Evolutionary conservation across 345 rosid genomes (phyloP).

Genomic region (Arabis alpina): DNA sequence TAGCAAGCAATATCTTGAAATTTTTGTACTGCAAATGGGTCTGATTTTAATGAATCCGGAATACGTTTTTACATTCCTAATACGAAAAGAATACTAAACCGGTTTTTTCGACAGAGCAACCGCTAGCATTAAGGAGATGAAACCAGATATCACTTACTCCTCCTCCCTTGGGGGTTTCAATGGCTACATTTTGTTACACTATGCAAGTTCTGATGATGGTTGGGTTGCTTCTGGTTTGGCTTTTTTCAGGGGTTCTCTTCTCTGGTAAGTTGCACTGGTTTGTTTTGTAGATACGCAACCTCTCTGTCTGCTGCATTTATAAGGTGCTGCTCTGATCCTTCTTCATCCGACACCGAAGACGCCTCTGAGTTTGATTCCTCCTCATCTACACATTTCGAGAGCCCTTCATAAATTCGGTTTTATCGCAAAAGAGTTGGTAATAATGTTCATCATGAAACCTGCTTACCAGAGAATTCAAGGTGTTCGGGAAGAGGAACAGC

Average conservation of each 20-base stretch:
- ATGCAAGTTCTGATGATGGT: conserved; percentile 18
- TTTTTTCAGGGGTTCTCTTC: conserved; percentile 35
- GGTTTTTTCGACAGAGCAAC: background rate
- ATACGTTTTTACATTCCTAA: conserved; percentile 8
- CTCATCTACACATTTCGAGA: conserved; percentile 46
- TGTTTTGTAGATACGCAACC: conserved; percentile 65
- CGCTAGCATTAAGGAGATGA: conserved; percentile 12
- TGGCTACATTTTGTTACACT: background rate
- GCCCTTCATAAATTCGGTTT: background rate
- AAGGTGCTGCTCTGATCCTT: conserved; percentile 70
- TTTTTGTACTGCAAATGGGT: background rate
- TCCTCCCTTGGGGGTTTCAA: background rate
- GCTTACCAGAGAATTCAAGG: conserved; percentile 72
- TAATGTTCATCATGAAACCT: background rate
- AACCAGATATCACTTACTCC: conserved; percentile 21
- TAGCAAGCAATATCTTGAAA: background rate
- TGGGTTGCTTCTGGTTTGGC: conserved; percentile 17
- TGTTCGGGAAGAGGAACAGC: conserved; percentile 86
- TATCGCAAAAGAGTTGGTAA: conserved; percentile 4
- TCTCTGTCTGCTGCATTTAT: conserved; percentile 64
- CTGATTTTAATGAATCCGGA: conserved; percentile 15
- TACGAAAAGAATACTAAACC: conserved; percentile 26
- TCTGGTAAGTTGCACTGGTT: conserved; percentile 68
- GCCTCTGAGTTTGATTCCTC: conserved; percentile 64
- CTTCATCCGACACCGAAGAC: conserved; percentile 60